A percentile compares a stretch with the other conserved stretches of the same genome.
These are phyloP conservation scores for Spathaspora gorwiae DNA, from an alignment of 805 yeast genomes.

Conservation along the genomic window DNA sequence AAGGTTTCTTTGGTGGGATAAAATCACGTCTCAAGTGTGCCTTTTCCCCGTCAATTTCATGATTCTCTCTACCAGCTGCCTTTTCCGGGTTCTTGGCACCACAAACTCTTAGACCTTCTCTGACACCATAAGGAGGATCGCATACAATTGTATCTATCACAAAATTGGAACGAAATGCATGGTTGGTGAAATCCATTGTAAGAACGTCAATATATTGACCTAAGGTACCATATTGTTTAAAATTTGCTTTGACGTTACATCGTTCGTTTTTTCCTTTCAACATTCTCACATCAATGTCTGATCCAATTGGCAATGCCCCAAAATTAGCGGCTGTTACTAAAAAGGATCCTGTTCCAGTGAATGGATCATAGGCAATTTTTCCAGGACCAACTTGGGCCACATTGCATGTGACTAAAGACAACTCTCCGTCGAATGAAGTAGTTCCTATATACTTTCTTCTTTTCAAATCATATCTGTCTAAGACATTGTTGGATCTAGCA, in stretches of 20 bases:
- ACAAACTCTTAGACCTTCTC: conserved; percentile 91
- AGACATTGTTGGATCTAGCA: conserved; percentile 56
- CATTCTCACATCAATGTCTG: conserved; percentile 84
- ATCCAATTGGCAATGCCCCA: conserved; percentile 77
- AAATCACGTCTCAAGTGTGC: conserved; percentile 78
- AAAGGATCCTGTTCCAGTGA: conserved; percentile 95
- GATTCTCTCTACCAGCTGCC: conserved; percentile 66
- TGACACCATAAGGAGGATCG: conserved; percentile 97
- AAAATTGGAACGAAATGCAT: conserved; percentile 63
- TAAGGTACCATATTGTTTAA: conserved; percentile 64
- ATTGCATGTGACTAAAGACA: conserved; percentile 82
- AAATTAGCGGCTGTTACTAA: conserved; percentile 81
- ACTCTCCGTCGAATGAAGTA: conserved; percentile 93
- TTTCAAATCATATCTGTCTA: conserved; percentile 78
- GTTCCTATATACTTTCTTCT: conserved; percentile 89
- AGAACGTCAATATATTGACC: conserved; percentile 64
- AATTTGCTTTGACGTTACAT: conserved; percentile 59
- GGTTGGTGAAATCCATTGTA: conserved; percentile 94
- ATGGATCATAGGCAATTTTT: conserved; percentile 82
- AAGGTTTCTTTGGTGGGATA: conserved; percentile 89
- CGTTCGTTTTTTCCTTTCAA: conserved; percentile 62
- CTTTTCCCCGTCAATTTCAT: conserved; percentile 72
- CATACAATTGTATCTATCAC: conserved; percentile 78
- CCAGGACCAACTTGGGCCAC: conserved; percentile 69
- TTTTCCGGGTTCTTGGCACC: conserved; percentile 72